Evolutionary conservation across 2,329 filamentous ascomycete genomes (phyloP), one percentile per base, ranked within the genome.

Genomic region (Aspergillus sojae): DNA sequence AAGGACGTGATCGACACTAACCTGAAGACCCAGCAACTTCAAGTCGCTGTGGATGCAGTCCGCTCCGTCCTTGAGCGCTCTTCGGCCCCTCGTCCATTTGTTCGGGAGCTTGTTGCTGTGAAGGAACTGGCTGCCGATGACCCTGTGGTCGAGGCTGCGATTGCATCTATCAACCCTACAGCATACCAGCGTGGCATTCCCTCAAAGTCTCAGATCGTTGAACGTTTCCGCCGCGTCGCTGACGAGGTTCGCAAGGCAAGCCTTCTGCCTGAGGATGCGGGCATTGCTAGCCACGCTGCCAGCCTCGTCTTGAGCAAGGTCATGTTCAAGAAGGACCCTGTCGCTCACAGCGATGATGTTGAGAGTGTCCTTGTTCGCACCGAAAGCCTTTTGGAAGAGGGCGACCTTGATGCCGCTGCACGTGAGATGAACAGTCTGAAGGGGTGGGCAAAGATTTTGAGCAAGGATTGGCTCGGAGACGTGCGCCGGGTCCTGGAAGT

Each of bases 401-500:
- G 95, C 26, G 90, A 97, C 74, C 81, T 99, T 62, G 95, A 99
- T 78, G 89, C 86, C 59, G 95, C 95, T 3, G 94, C 95, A 16
- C 86, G 95, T 68, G 95, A 99, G 82, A 95, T 99, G 90, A 99
- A 98, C 76, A 88, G 89, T 1, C 84, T 99, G 54, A 86, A 90
- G 65, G 95, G 95, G 30, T 99, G 95, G 95, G 94, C 94, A 55
- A 97, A 95, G 85, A 94, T 94, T 46, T 81, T 99, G 75, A 96
- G 92, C 80, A 89, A 91, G 74, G 95, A 99, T 79, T 99, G 95
- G 95, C 81, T 99, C 70, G 86, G 85, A 58, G 95, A 99, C 84
- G 91, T 93, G 66, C 88, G 95, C 77, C 91, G 93, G 81, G 92
- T 96, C 68, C 83, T 99, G 74, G 95, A 99, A 82, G 95, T 98